These are phyloP conservation scores for Syncephalastrum monosporum DNA, from an alignment of 371 early-diverging fungal species.

Conservation along the genomic window DNA sequence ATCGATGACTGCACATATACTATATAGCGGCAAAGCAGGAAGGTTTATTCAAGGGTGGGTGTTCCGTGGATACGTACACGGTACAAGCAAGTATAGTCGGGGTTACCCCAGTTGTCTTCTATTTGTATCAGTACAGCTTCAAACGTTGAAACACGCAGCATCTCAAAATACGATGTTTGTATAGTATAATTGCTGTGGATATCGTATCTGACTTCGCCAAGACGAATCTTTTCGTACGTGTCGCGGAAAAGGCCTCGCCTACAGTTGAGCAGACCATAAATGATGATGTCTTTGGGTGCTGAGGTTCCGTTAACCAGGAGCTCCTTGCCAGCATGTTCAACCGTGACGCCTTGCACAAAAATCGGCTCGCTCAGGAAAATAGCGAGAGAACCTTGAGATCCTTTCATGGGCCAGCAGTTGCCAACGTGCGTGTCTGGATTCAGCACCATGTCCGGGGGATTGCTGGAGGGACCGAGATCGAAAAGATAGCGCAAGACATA, in stretches of 20 bases:
- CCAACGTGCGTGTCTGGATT: constrained; percentile 57
- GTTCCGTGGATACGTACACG: constrained; percentile 75
- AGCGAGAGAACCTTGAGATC: constrained; percentile 58
- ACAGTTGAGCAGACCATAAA: constrained; percentile 57
- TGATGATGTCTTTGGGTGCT: constrained; percentile 65
- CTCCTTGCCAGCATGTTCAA: constrained; percentile 64
- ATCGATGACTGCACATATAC: no score
- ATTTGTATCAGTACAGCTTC: constrained; percentile 51
- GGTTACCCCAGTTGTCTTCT: constrained; percentile 71
- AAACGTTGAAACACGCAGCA: constrained; percentile 26
- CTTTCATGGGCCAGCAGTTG: constrained; percentile 75
- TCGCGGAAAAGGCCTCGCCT: constrained; percentile 3
- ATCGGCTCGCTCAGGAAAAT: constrained; percentile 58
- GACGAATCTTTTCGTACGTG: background rate
- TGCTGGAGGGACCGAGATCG: background rate
- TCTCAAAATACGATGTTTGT: constrained; percentile 41
- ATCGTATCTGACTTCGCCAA: constrained; percentile 22
- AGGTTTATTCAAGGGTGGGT: no score
- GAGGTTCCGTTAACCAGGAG: constrained; percentile 50
- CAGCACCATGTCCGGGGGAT: constrained; percentile 48
- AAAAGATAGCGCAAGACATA: no score
- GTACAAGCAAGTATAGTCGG: constrained; percentile 78
- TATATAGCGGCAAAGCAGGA: no score
- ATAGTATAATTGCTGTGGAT: constrained; percentile 18
- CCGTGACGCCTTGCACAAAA: constrained; percentile 56